These are phyloP conservation scores for Grigorovia humatica DNA, from an alignment of 805 yeast genomes.

Conservation along the genomic window DNA sequence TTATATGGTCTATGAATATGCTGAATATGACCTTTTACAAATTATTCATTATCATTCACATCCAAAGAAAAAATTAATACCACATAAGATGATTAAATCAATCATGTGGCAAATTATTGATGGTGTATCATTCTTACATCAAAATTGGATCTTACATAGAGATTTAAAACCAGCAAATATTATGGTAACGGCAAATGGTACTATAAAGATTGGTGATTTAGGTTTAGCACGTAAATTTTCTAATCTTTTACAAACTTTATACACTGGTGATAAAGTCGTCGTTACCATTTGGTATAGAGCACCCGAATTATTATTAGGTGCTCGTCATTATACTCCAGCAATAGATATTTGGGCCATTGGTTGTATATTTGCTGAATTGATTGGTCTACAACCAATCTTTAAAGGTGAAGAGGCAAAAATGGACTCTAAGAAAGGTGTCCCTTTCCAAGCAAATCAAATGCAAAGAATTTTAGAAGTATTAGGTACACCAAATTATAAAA, in stretches of 20 bases:
- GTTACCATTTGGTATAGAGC: conserved; percentile 97
- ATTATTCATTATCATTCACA: conserved; percentile 91
- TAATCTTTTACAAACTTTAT: conserved; percentile 76
- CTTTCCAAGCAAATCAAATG: conserved; percentile 88
- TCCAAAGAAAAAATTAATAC: conserved; percentile 71
- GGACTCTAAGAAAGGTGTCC: conserved; percentile 86
- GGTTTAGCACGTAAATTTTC: conserved; percentile 85
- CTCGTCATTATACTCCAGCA: conserved; percentile 86
- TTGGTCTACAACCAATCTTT: conserved; percentile 84
- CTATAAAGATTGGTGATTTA: conserved; percentile 91
- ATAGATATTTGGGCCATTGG: conserved; percentile 95
- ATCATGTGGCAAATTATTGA: conserved; percentile 86
- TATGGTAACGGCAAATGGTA: conserved; percentile 84
- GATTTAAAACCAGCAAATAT: conserved; percentile 97
- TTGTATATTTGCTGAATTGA: conserved; percentile 82
- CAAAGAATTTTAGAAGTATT: conserved; percentile 85
- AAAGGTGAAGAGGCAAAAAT: conserved; percentile 97
- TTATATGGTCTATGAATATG: conserved; percentile 91
- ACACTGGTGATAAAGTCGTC: conserved; percentile 89
- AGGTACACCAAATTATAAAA: conserved; percentile 73
- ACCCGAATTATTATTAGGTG: conserved; percentile 83
- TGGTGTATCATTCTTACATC: conserved; percentile 86
- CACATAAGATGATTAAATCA: conserved; percentile 69
- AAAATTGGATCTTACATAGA: conserved; percentile 92
- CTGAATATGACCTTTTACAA: conserved; percentile 91